phyloP scores from a whole-genome alignment of 441 rosid genomes.

The Brassica hybrid region DNA sequence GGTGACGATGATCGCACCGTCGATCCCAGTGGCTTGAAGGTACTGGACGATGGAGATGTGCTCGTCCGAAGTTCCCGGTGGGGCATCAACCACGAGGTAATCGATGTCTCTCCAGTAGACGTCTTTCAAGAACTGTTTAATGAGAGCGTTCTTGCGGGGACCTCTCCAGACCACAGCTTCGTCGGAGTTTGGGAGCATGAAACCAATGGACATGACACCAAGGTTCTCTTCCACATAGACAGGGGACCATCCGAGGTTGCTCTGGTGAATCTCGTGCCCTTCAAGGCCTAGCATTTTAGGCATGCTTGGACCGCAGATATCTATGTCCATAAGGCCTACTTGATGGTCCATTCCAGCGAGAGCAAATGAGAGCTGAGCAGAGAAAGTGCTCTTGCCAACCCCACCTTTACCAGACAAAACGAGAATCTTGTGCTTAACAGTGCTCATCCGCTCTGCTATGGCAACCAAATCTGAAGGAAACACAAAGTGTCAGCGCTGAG shows the following conservation, averaged over 20 bases:
- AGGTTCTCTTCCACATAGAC: slow-evolving; percentile 93
- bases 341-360: slow-evolving; percentile 86
- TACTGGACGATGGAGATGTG: slow-evolving; percentile 92
- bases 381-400: too few species aligned
- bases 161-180: too few species aligned
- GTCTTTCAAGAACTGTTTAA: too few species aligned
- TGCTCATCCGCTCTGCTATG: slow-evolving; percentile 90
- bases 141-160: too few species aligned
- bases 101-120: slow-evolving; percentile 97
- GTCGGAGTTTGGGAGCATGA: too few species aligned
- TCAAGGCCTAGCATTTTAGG: slow-evolving; percentile 97
- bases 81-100: slow-evolving; percentile 90
- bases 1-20: slow-evolving; percentile 91
- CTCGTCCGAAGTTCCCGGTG: slow-evolving; percentile 95
- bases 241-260: slow-evolving; percentile 99
- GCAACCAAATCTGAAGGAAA: slow-evolving; percentile 80
- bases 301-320: slow-evolving; percentile 96
- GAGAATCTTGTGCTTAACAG: slow-evolving; percentile 89
- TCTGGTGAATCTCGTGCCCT: slow-evolving; percentile 93
- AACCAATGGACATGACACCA: slow-evolving; percentile 96
- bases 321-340: slow-evolving; percentile 89
- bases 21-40: slow-evolving; percentile 82
- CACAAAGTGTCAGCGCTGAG: slow-evolving; percentile 1
- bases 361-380: too few species aligned
- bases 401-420: slow-evolving; percentile 42